phyloP scores from a whole-genome alignment of 345 rosid genomes.

The Populus alba region DNA sequence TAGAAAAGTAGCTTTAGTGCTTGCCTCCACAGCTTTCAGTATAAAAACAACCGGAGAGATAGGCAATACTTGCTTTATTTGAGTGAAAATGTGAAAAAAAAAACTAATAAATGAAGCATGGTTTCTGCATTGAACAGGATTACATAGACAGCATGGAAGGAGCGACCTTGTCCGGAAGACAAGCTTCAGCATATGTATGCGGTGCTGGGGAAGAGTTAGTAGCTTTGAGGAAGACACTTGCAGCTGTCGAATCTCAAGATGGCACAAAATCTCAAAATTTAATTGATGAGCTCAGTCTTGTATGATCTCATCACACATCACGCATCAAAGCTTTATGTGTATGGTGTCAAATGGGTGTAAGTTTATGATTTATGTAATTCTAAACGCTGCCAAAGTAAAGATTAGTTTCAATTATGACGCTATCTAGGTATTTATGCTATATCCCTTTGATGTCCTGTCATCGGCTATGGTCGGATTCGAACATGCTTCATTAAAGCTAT shows the following conservation, averaged over 20 bases:
- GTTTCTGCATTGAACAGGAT: conserved; percentile 47
- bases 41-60: neutral
- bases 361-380: neutral
- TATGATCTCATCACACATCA: conserved; percentile 19
- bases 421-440: neutral
- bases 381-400: neutral
- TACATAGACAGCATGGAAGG: conserved; percentile 99
- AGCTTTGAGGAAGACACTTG: conserved; percentile 61
- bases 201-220: conserved; percentile 76
- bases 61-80: no score
- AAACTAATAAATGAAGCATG: no score
- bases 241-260: conserved; percentile 34
- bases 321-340: neutral
- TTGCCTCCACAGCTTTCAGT: neutral
- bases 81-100: no score
- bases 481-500: no score
- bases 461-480: no score
- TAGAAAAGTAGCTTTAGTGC: neutral
- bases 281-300: conserved; percentile 74
- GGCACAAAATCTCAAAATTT: conserved; percentile 17
- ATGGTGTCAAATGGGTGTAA: conserved; percentile 8
- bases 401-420: neutral
- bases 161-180: conserved; percentile 92
- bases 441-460: no score
- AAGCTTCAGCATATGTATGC: conserved; percentile 83